Evolutionary conservation across 2,329 filamentous ascomycete species (phyloP).

Genomic region (Sporothrix protearum): DNA sequence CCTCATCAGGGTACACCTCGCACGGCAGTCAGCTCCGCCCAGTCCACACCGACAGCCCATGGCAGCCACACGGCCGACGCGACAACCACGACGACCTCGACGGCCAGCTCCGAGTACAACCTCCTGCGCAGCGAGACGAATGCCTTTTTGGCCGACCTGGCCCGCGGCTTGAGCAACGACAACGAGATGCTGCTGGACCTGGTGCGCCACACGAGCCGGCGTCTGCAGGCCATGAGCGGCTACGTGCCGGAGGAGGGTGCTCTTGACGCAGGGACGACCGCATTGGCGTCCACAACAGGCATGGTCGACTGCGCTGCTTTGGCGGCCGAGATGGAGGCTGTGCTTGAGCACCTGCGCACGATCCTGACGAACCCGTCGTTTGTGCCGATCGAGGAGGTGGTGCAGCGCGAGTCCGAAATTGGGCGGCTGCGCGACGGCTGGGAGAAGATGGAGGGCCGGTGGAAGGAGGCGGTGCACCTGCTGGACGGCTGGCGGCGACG

Average conservation of each 20-base stretch:
- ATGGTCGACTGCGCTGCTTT: conserved; percentile 55
- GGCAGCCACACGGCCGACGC: neutral
- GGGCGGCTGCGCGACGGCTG: conserved; percentile 75
- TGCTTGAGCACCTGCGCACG: conserved; percentile 75
- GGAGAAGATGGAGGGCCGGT: conserved; percentile 88
- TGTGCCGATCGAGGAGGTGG: conserved; percentile 90
- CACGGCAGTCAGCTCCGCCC: neutral
- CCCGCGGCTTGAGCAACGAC: conserved; percentile 80
- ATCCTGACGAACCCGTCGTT: conserved; percentile 95
- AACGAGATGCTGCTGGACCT: conserved; percentile 78
- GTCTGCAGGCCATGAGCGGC: conserved; percentile 65
- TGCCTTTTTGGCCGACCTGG: conserved; percentile 80
- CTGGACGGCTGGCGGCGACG: conserved; percentile 90
- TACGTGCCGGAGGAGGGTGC: conserved; percentile 37
- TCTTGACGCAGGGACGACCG: conserved; percentile 25
- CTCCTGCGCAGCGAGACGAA: conserved; percentile 84
- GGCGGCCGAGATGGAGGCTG: conserved; percentile 67
- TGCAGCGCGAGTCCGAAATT: conserved; percentile 90
- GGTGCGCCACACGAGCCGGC: conserved; percentile 66
- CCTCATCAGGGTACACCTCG: conserved; percentile 43
- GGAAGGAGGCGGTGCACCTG: conserved; percentile 83
- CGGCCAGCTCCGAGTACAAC: conserved; percentile 53
- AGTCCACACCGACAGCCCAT: neutral
- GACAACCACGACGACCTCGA: no score
- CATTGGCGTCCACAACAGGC: conserved; percentile 13